These are phyloP conservation scores for Anisodus tanguticus DNA, from an alignment of 257 asterid genomes.

Conservation along the genomic window DNA sequence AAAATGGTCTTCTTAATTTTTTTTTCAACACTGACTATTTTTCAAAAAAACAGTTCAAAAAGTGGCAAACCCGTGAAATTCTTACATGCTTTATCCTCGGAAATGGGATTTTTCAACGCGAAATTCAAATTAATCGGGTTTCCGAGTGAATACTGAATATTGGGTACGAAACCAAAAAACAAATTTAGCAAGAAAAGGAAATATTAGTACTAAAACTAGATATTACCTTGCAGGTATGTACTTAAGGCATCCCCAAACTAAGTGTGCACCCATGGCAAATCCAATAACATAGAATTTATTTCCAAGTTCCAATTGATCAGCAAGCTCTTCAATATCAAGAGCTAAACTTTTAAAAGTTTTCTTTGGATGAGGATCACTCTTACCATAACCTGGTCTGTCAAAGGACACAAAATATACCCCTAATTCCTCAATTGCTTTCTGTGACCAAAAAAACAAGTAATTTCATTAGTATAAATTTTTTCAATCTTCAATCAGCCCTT, in stretches of 20 bases:
- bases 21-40: not conserved
- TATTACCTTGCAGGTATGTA: conserved; percentile 57
- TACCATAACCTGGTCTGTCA: conserved; percentile 68
- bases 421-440: conserved; percentile 50
- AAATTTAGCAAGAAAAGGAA: not conserved
- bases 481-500: not conserved
- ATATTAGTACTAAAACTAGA: not conserved
- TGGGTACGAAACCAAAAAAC: too few relatives aligned
- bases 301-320: conserved; percentile 51
- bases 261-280: conserved; percentile 59
- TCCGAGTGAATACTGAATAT: not conserved
- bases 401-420: conserved; percentile 57
- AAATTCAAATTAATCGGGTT: not conserved
- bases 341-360: conserved; percentile 50
- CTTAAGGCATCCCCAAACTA: conserved; percentile 66
- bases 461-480: not conserved
- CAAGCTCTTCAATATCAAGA: conserved; percentile 59
- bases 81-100: not conserved
- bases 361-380: conserved; percentile 67
- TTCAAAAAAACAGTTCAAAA: not conserved
- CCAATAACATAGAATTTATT: conserved; percentile 53
- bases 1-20: not conserved
- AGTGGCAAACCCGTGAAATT: not conserved
- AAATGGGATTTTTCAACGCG: not conserved
- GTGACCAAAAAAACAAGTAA: not conserved